These are phyloP conservation scores for Phytophthora parvispora DNA, from an alignment of 352 stramenopile species.

Conservation along the genomic window DNA sequence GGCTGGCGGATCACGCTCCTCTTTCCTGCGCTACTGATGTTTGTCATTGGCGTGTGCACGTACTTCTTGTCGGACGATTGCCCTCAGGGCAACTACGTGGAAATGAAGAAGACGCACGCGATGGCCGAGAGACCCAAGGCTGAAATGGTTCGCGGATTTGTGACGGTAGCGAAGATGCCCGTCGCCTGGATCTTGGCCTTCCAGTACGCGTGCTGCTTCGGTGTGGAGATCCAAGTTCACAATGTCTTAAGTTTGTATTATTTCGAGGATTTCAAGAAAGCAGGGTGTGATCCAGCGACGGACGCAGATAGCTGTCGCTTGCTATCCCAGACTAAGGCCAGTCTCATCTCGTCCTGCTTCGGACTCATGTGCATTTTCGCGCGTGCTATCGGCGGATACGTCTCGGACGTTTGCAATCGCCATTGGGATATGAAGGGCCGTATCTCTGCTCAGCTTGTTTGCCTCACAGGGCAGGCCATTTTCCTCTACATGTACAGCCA, in stretches of 20 bases:
- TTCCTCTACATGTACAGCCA: constrained; percentile 91
- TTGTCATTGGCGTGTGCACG: constrained; percentile 64
- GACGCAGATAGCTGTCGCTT: constrained; percentile 18
- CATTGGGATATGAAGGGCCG: constrained; percentile 90
- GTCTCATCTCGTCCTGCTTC: constrained; percentile 93
- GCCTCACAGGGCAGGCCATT: constrained; percentile 77
- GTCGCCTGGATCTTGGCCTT: constrained; percentile 84
- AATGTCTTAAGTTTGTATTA: constrained; percentile 95
- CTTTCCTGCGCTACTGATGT: constrained; percentile 87
- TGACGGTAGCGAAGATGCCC: constrained; percentile 46
- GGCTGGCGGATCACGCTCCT: constrained; percentile 93
- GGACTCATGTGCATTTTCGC: constrained; percentile 96
- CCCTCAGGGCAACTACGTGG: constrained; percentile 24
- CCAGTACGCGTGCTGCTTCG: constrained; percentile 85
- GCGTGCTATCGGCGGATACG: constrained; percentile 86
- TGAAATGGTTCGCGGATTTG: constrained; percentile 30
- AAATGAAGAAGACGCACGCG: constrained; percentile 22
- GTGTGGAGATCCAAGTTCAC: constrained; percentile 95
- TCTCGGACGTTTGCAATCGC: constrained; percentile 83
- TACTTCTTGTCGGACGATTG: constrained; percentile 33
- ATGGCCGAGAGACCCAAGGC: constrained; percentile 24
- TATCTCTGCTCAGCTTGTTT: constrained; percentile 78
- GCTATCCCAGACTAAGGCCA: constrained; percentile 40
- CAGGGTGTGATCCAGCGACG: constrained; percentile 41
- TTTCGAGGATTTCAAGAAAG: constrained; percentile 83